Evolutionary conservation across 2,329 filamentous ascomycete genomes (phyloP), one percentile per base, ranked within the genome.

Genomic region (Leptographium wingfieldii): DNA sequence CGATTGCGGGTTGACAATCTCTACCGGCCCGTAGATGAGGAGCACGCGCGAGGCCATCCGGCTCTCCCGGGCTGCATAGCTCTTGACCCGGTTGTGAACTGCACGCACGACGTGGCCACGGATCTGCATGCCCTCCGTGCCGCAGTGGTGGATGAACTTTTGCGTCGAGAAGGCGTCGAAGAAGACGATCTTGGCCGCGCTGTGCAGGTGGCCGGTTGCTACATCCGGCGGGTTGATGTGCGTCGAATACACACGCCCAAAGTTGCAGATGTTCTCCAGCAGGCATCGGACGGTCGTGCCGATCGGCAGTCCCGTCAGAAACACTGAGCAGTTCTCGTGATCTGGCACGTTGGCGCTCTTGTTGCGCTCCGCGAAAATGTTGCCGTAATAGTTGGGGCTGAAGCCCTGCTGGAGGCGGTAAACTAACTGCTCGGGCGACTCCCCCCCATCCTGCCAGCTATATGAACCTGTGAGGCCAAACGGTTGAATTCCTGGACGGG

Each of bases 111-210:
- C 61, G 56, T 70, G 69, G 5, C 69, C 69, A 1, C 71, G 66
- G 16, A 81, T 69, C 6, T 63, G 58, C 27, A 78, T 69, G 2
- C 73, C 72, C 3, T 63, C 66, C 12, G 33, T 40, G 4, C 22
- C 4, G 48, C 35, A 54, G 35, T 35, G 5, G n/a, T 22, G 35
- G 12, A 59, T n/a, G 10, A 59, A 46, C 16, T 27, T 31, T 14
- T 61, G 52, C 25, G 68, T 65, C 2, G 54, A n/a, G 11, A 62
- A 53, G 25, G 61, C 63, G 10, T 70, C 71, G 63, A 79, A 80
- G 64, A 80, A 80, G 35, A 79, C 73, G 14, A 80, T 63, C 66
- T 80, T 80, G 22, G 76, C 76, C 0, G 77, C 77, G n/a, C 73
- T 73, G 0, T 70, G 64, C 22, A 43, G 68, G 55, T 71, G 68